Conservation (phyloP, 1,284 basidiomycete species). For the Meripilus lineatus region DNA sequence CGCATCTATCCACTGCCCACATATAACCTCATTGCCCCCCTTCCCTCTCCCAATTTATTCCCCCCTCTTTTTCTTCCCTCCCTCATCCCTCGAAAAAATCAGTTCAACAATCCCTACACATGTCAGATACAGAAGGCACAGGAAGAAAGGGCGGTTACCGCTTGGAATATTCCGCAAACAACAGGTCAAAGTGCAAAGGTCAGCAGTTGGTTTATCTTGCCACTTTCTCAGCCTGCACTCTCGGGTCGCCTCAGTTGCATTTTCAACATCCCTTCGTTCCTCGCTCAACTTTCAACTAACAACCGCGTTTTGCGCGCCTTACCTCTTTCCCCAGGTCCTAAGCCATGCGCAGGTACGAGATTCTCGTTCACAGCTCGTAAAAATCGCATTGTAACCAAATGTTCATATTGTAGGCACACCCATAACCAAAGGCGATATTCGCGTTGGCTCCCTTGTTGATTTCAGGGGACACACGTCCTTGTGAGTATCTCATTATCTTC, state of each 20-base stretch:
- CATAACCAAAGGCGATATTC: slow-evolving; percentile 69
- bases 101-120: slow-evolving; percentile 25
- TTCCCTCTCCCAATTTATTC: slow-evolving; percentile 1
- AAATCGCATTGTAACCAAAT: no score
- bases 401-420: slow-evolving; percentile 59
- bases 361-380: no score
- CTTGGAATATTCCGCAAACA: slow-evolving; percentile 67
- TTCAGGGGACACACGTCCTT: slow-evolving; percentile 67
- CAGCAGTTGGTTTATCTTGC: slow-evolving; percentile 22
- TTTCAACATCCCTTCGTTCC: slow-evolving; percentile 18
- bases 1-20: slow-evolving; percentile 19
- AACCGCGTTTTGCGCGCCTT: slow-evolving; percentile 25
- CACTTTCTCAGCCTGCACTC: slow-evolving; percentile 6
- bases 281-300: no score
- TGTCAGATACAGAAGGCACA: slow-evolving; percentile 55
- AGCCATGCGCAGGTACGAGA: slow-evolving; percentile 69
- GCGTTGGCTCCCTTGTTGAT: slow-evolving; percentile 76
- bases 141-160: slow-evolving; percentile 56
- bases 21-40: slow-evolving; percentile 14
- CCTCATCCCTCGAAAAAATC: slow-evolving; percentile 16
- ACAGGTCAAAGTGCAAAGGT: slow-evolving; percentile 84
- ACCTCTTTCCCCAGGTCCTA: slow-evolving; percentile 49
- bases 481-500: slow-evolving; percentile 38
- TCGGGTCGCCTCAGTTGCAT: no score
- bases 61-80: slow-evolving; percentile 15